Evolutionary conservation across 345 rosid genomes (phyloP), one percentile per base, ranked within the genome.

Genomic region (Clarkia xantiana): DNA sequence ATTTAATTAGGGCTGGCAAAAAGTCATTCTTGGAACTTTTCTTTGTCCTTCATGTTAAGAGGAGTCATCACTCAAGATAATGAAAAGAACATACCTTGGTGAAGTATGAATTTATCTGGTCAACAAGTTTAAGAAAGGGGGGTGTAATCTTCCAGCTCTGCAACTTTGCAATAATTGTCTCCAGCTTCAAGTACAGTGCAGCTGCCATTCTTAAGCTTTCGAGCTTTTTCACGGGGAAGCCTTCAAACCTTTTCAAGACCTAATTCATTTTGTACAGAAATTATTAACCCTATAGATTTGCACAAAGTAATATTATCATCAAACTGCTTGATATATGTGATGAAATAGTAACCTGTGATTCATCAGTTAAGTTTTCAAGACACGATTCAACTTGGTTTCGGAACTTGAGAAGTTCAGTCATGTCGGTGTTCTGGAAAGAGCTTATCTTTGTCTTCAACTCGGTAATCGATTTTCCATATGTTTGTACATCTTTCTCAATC

Each of bases 171-270:
- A 64, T 11, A 16, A 81, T 67, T 14, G 67, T 72, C 11, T 80
- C 66, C 6, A 86, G 63, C 58, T 82, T 91, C 2, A 50, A 55
- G 71, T 66, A 71, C 34, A 86, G 68, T 18, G 82, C 85, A 51
- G 80, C 75, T 9, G 94, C 79, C 46, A 71, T 72, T 66, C 96
- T 73, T 45, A 91, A 38, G 29, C 90, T 75, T 75, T 91, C 96
- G 34, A 91, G 62, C 67, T 86, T 91, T 67, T 75, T 80, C 17
- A 57, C 66, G 0, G 98, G 96, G 54, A 91, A 81, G 18, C 90
- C 94, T 79, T 91, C 94, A 36, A 89, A 86, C 58, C 84, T 69
- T 14, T 83, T 79, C 44, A 91, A 76, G 42, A 86, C 98, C 94
- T 86, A 29, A 29, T 22, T 22, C 25, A 22, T 22, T 22, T 22